Evolutionary conservation across 2,329 filamentous ascomycete genomes (phyloP).

Genomic region (Trichoderma asperellum): DNA sequence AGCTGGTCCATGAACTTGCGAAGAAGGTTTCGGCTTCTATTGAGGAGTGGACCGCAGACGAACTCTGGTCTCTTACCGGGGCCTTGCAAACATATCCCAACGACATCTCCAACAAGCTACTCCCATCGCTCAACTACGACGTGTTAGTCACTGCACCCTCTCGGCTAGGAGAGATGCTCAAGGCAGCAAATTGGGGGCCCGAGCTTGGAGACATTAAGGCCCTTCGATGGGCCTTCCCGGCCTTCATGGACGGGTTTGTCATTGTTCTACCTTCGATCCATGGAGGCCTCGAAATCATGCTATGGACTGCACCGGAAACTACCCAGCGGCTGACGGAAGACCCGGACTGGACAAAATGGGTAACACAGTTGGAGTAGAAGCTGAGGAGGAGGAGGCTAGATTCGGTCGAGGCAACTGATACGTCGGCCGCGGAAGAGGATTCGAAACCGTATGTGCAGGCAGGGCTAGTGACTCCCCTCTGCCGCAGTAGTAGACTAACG

Average conservation of each 20-base stretch:
- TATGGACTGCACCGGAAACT: constrained; percentile 28
- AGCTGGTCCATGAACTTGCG: constrained; percentile 21
- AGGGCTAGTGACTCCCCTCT: constrained; percentile 13
- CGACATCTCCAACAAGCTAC: constrained; percentile 22
- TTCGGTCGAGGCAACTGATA: constrained; percentile 5
- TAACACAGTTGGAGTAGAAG: constrained; percentile 27
- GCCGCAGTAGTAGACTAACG: neutral
- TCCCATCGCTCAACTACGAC: constrained; percentile 26
- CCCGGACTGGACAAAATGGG: constrained; percentile 27
- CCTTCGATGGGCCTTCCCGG: constrained; percentile 27
- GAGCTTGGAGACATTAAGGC: constrained; percentile 28
- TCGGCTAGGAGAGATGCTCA: constrained; percentile 26
- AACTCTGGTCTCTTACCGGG: constrained; percentile 27
- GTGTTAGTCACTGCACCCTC: constrained; percentile 26
- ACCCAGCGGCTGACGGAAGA: constrained; percentile 19
- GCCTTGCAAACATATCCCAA: constrained; percentile 22
- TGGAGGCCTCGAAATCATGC: constrained; percentile 28
- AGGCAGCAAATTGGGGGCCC: constrained; percentile 20
- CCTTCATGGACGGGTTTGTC: constrained; percentile 27
- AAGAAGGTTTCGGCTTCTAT: constrained; percentile 27
- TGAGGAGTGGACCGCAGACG: constrained; percentile 28
- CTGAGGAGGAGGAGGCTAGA: neutral
- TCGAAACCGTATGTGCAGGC: neutral
- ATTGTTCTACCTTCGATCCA: constrained; percentile 26
- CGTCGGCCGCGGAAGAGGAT: neutral